Evolutionary conservation across 768 basidiomycete genomes (phyloP).

Genomic region (Boletus reticulatus): DNA sequence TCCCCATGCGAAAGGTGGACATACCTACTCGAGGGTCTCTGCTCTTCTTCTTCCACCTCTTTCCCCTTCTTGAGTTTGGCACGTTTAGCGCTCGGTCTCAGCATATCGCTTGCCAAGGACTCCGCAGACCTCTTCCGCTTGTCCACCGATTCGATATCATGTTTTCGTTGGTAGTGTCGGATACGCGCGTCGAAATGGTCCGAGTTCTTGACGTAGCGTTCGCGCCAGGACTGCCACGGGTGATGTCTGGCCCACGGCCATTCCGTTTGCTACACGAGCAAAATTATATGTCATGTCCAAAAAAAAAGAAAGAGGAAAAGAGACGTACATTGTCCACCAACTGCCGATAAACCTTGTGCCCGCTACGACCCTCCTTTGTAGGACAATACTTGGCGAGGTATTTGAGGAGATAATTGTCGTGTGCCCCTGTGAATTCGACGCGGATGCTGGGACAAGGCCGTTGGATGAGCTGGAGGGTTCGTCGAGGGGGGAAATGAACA

Average conservation of each 20-base stretch:
- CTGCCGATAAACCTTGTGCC: constrained; percentile 42
- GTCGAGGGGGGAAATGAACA: neutral
- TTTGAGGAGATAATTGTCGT: constrained; percentile 43
- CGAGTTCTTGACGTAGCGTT: constrained; percentile 51
- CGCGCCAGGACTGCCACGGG: constrained; percentile 62
- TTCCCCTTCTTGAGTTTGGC: neutral
- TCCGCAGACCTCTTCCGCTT: constrained; percentile 1
- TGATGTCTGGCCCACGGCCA: constrained; percentile 57
- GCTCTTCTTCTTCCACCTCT: neutral
- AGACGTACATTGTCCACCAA: constrained; percentile 47
- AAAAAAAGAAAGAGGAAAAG: neutral
- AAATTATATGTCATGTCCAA: neutral
- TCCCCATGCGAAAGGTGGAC: neutral
- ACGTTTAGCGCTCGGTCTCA: constrained; percentile 6
- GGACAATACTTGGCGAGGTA: constrained; percentile 53
- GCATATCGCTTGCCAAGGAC: neutral
- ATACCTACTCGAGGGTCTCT: neutral
- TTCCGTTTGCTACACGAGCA: constrained; percentile 31
- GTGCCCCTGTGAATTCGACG: constrained; percentile 34
- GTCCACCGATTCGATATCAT: constrained; percentile 9
- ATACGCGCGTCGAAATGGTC: constrained; percentile 44
- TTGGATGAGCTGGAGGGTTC: neutral
- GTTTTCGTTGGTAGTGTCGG: constrained; percentile 35
- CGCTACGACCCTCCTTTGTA: constrained; percentile 38
- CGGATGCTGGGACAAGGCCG: constrained; percentile 15